Conservation (phyloP, 1,139 yeast species). For the Groenewaldozyma auringiensis region DNA sequence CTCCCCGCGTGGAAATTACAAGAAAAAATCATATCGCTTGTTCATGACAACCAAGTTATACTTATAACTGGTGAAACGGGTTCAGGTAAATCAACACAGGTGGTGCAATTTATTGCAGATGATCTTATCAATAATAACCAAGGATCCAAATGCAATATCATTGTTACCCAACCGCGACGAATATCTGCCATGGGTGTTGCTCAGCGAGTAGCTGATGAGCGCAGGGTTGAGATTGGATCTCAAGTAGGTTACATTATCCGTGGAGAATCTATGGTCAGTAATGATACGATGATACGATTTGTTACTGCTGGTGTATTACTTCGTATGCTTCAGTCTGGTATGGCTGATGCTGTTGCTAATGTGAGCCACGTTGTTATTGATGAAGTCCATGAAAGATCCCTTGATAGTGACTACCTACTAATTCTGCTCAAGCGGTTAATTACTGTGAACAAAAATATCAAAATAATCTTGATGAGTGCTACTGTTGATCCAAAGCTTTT, state of each 20-base stretch:
- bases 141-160: constrained; percentile 53
- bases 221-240: constrained; percentile 57
- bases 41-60: constrained; percentile 55
- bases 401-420: constrained; percentile 80
- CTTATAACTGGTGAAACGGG: constrained; percentile 96
- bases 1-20: constrained; percentile 82
- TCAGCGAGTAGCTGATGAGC: constrained; percentile 82
- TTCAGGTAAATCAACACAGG: constrained; percentile 89
- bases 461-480: constrained; percentile 86
- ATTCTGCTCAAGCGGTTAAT: constrained; percentile 55
- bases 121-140: constrained; percentile 33
- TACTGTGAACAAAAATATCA: constrained; percentile 37
- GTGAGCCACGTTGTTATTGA: constrained; percentile 72
- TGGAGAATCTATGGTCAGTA: constrained; percentile 69
- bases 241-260: constrained; percentile 87
- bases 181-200: constrained; percentile 94
- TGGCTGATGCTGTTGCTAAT: constrained; percentile 30
- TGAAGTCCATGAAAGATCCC: constrained; percentile 93
- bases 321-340: constrained; percentile 62
- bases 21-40: constrained; percentile 46
- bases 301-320: constrained; percentile 90
- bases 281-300: constrained; percentile 63
- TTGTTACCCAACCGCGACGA: constrained; percentile 94
- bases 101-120: constrained; percentile 83
- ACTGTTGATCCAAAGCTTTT: constrained; percentile 75